phyloP scores from a whole-genome alignment of 2,329 filamentous ascomycete species.

The Fusarium protoensiforme region DNA sequence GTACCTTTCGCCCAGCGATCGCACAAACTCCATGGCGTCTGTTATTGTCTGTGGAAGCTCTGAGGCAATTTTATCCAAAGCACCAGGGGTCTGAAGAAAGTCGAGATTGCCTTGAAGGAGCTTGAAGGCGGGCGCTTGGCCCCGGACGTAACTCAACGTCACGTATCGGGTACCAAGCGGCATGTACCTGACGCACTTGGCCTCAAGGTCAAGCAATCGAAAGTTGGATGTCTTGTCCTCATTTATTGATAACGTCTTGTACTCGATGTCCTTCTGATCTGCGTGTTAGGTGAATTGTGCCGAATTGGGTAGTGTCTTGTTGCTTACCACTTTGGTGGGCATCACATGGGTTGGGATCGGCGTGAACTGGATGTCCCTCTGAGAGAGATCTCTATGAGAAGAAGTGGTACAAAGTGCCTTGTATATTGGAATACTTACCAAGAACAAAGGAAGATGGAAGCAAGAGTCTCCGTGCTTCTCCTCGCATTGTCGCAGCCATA shows the following conservation, averaged over 20 bases:
- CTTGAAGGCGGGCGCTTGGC: background rate
- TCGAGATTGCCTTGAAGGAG: background rate
- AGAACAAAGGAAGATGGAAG: conserved; percentile 1
- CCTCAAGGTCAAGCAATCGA: conserved; percentile 6
- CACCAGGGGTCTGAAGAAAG: background rate
- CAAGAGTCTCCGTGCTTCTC: conserved; percentile 1
- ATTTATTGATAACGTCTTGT: background rate
- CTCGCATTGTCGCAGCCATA: conserved; percentile 5
- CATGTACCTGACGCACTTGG: background rate
- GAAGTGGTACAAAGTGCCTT: fast-evolving
- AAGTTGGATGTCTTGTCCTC: conserved; percentile 7
- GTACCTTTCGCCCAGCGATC: conserved; percentile 15
- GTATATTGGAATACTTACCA: background rate
- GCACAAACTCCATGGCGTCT: conserved; percentile 18
- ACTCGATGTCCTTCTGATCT: background rate
- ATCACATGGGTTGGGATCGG: background rate
- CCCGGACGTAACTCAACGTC: background rate
- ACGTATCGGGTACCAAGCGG: background rate
- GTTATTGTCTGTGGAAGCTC: background rate
- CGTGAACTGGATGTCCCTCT: background rate
- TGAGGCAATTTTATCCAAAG: background rate
- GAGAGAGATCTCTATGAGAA: background rate
- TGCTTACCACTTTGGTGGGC: background rate
- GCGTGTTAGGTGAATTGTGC: background rate
- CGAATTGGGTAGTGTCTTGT: background rate